Percentiles rank a stretch among this genome's conserved stretches.
phyloP scores from a whole-genome alignment of 192 early-diverging fungal species.

The Dispira parvispora region DNA sequence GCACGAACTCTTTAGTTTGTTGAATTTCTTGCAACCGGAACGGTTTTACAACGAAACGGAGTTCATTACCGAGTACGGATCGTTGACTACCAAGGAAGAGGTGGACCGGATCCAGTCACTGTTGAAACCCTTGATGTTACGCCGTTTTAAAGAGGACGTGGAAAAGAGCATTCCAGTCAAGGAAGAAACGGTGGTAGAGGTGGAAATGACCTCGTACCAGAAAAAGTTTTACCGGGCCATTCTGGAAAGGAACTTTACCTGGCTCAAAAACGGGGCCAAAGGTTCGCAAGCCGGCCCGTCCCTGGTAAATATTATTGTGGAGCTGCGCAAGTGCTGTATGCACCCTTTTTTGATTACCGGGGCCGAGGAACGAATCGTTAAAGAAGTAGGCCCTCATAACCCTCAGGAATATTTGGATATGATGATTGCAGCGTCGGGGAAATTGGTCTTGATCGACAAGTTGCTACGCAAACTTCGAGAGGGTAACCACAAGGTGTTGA shows the following conservation, averaged over 20 bases:
- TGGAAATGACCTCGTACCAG: slow-evolving; percentile 63
- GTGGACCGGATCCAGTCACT: slow-evolving; percentile 60
- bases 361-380: slow-evolving; percentile 63
- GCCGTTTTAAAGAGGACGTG: slow-evolving; percentile 78
- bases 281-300: slow-evolving; percentile 44
- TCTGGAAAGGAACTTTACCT: slow-evolving; percentile 62
- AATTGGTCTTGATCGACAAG: slow-evolving; percentile 71
- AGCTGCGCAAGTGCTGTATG: slow-evolving; percentile 78
- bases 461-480: slow-evolving; percentile 51
- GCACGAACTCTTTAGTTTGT: slow-evolving; percentile 63
- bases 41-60: slow-evolving; percentile 47
- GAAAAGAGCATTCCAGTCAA: slow-evolving; percentile 77
- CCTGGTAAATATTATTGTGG: slow-evolving; percentile 76
- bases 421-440: slow-evolving; percentile 62
- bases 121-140: slow-evolving; percentile 69
- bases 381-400: slow-evolving; percentile 37
- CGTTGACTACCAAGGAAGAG: slow-evolving; percentile 45
- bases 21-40: slow-evolving; percentile 71
- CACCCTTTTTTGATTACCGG: slow-evolving; percentile 65
- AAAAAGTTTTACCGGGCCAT: slow-evolving; percentile 78
- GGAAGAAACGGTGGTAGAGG: slow-evolving; percentile 77
- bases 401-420: slow-evolving; percentile 45
- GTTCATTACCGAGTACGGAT: slow-evolving; percentile 54
- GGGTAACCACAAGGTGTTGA: slow-evolving; percentile 69
- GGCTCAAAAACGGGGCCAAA: slow-evolving; percentile 59